Base-by-base conservation (phyloP, 495 filamentous ascomycete species). In the Darksidea phi region DNA sequence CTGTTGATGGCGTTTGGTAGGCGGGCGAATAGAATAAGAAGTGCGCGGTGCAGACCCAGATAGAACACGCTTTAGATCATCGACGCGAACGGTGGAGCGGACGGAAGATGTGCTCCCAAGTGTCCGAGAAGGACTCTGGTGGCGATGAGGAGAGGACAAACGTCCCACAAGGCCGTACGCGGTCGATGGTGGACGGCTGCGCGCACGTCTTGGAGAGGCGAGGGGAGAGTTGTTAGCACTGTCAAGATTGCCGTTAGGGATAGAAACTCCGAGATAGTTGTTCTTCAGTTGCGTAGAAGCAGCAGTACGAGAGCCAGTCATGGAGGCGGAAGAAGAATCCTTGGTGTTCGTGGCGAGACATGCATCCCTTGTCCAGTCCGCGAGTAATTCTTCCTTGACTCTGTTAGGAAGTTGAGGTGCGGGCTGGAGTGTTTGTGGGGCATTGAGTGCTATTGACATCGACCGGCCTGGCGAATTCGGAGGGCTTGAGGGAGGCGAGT, bases 11-110 rank as follows among this genome's bases (percentile, higher is more conserved):
- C 38, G 50, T 21, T 54, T 48, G 18, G 26, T 57, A 2, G 60
- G 47, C 17, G 53, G 34, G 18, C 65, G 57, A 21, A 48, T 54
- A 1, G 57, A 57, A 25, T 59, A 61, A 3, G 43, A 38, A 1
- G 60, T 57, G 21, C 66, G 66, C n/a, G 62, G 62, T 12, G 58
- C 59, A 0, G 59, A 60, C 21, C 60, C 84, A 2, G 83, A 84
- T 15, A 89, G 79, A 21, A 86, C 87, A 48, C 84, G 82, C 71
- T 91, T 92, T 59, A 96, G 78, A 66, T 95, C 90, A 56, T 91
- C 90, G n/a, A 95, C 86, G 36, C 88, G 86, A n/a, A 91, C 84
- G 11, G 90, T 84, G 17, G 82, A 86, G 25, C 81, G 85, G 57
- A 83, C 73, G 68, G 76, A 84, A 26, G 85, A 85, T 48, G 78